Conservation (phyloP, 148 eudicot species). For the Amaranthus cruentus region DNA sequence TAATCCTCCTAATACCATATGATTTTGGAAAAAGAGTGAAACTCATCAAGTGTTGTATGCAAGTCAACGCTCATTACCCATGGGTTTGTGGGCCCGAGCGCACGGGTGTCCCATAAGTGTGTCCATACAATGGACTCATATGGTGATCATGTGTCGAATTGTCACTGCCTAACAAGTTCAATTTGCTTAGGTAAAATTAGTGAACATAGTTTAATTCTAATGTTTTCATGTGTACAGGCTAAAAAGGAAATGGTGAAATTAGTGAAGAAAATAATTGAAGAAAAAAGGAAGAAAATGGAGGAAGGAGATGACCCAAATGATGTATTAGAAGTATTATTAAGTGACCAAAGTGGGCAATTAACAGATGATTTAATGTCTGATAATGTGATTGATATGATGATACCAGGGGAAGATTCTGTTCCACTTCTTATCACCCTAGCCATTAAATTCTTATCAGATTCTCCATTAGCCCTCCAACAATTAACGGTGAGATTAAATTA, state of each 20-base stretch:
- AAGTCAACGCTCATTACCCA: too few relatives aligned
- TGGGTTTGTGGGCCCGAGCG: too few relatives aligned
- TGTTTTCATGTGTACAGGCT: conserved; percentile 36
- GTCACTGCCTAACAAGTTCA: too few relatives aligned
- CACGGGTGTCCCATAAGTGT: too few relatives aligned
- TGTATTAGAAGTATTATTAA: conserved; percentile 65
- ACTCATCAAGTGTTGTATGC: too few relatives aligned
- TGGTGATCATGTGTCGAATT: too few relatives aligned
- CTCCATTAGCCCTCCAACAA: conserved; percentile 62
- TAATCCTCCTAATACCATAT: too few relatives aligned
- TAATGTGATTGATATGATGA: conserved; percentile 92
- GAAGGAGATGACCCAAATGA: conserved; percentile 39
- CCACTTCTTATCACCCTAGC: conserved; percentile 84
- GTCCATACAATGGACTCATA: too few relatives aligned
- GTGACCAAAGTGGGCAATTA: conserved; percentile 54
- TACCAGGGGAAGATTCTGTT: conserved; percentile 94
- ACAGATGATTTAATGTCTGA: conserved; percentile 75
- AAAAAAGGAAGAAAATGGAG: conserved; percentile 31
- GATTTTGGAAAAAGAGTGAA: too few relatives aligned
- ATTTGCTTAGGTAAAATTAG: too few relatives aligned
- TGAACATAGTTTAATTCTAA: neutral
- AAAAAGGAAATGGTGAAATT: conserved; percentile 77
- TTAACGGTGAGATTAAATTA: conserved; percentile 40
- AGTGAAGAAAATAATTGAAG: conserved; percentile 52
- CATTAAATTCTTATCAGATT: conserved; percentile 72